Evolutionary conservation across 805 yeast genomes (phyloP).

Genomic region (Danielia reshetovae): DNA sequence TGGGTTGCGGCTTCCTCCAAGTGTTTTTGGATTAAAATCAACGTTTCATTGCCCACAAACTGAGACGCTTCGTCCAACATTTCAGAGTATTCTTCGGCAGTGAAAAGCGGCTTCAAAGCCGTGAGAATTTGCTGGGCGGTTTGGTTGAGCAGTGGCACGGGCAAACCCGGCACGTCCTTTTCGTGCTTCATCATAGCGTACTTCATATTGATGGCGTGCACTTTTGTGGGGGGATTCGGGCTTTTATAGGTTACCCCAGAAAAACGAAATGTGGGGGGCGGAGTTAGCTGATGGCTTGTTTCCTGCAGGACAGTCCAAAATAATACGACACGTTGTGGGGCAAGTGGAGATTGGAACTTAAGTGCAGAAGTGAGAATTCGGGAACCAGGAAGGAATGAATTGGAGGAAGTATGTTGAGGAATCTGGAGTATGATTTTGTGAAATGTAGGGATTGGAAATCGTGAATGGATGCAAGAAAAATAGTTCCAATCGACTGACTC

Average conservation of each 20-base stretch:
- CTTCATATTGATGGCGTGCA: conserved; percentile 5
- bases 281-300: too few species aligned
- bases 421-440: too few species aligned
- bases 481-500: too few species aligned
- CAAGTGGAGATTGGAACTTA: too few species aligned
- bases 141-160: conserved; percentile 53
- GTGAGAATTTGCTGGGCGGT: conserved; percentile 51
- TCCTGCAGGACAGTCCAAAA: too few species aligned
- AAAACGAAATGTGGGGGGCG: not conserved
- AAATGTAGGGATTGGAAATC: too few species aligned
- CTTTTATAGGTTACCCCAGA: not conserved
- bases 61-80: conserved; percentile 41
- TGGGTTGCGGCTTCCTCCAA: conserved; percentile 43
- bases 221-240: not conserved
- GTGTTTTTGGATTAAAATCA: conserved; percentile 51
- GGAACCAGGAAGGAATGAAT: too few species aligned
- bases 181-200: conserved; percentile 29
- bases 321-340: too few species aligned
- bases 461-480: too few species aligned
- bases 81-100: conserved; percentile 46
- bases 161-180: conserved; percentile 49
- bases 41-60: conserved; percentile 41
- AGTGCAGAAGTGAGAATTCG: too few species aligned
- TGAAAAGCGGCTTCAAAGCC: conserved; percentile 58
- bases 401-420: too few species aligned